These are phyloP conservation scores for Cephalotrichum gorgonifer DNA, from an alignment of 2,329 filamentous ascomycete genomes.

Conservation along the genomic window DNA sequence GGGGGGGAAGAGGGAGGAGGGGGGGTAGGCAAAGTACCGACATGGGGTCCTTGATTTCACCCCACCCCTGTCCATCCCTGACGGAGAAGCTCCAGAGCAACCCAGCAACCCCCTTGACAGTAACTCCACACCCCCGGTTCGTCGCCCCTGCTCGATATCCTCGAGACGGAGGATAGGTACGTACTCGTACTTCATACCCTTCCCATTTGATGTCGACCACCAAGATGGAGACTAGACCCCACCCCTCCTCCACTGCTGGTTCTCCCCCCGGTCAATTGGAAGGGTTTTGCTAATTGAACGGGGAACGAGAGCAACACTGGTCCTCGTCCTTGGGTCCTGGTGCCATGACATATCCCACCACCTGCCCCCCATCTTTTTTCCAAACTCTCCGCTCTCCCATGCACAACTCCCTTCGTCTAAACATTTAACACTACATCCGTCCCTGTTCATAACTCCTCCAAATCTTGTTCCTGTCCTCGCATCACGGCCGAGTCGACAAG, in stretches of 20 bases:
- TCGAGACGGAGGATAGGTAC: not conserved
- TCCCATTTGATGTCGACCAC: no score
- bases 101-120: no score
- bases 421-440: not conserved
- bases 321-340: no score
- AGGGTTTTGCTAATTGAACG: not conserved
- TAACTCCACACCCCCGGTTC: not conserved
- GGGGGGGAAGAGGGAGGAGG: no score
- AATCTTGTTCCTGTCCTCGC: not conserved
- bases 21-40: no score
- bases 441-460: no score
- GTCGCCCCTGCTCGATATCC: not conserved
- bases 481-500: not conserved
- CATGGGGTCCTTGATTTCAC: not conserved
- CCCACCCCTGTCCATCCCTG: not conserved
- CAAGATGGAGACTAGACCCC: no score
- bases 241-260: not conserved
- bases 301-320: no score
- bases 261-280: not conserved
- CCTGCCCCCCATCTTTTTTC: not conserved
- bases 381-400: not conserved
- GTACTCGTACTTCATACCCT: no score
- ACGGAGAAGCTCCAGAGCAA: not conserved
- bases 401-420: not conserved
- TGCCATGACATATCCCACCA: slow-evolving; percentile 4